Conservation (phyloP, 148 eudicot genomes). For the Arctostaphylos glauca region DNA sequence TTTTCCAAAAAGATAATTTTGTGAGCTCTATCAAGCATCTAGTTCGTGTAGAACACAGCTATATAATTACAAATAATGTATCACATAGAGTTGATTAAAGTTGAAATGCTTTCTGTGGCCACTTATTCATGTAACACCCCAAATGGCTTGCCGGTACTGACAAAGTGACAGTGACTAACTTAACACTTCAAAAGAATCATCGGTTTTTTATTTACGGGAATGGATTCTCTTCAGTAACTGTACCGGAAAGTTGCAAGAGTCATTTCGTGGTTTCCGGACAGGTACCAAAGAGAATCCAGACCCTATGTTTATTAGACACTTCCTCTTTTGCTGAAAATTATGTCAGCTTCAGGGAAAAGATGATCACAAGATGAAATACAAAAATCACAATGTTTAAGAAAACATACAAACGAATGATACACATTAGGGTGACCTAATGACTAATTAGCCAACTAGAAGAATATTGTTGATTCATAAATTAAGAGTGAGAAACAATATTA, state of each 20-base stretch:
- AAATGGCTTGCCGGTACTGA: conserved; percentile 11
- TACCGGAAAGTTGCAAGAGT: too few relatives aligned
- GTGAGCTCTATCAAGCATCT: conserved; percentile 25
- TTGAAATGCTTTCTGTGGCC: conserved; percentile 11
- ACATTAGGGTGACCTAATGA: too few relatives aligned
- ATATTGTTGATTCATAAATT: not conserved
- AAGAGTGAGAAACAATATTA: not conserved
- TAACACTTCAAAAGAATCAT: conserved; percentile 6
- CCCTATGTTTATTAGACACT: not conserved
- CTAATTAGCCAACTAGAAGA: too few relatives aligned
- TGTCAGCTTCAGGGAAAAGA: not conserved
- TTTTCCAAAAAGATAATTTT: conserved; percentile 17
- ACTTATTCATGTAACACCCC: conserved; percentile 20
- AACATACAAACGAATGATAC: too few relatives aligned
- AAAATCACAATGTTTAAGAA: not conserved
- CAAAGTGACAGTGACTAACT: conserved; percentile 4
- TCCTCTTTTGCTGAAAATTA: not conserved
- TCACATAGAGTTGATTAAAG: conserved; percentile 9
- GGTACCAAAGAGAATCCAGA: too few relatives aligned
- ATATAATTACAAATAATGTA: not conserved
- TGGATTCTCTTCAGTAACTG: too few relatives aligned
- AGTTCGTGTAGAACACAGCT: conserved; percentile 12
- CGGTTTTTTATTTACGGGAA: not conserved
- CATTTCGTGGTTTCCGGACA: too few relatives aligned
- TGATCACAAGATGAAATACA: not conserved